These are phyloP conservation scores for Dendrobium catenatum DNA, from an alignment of 106 monocot genomes.

Conservation along the genomic window DNA sequence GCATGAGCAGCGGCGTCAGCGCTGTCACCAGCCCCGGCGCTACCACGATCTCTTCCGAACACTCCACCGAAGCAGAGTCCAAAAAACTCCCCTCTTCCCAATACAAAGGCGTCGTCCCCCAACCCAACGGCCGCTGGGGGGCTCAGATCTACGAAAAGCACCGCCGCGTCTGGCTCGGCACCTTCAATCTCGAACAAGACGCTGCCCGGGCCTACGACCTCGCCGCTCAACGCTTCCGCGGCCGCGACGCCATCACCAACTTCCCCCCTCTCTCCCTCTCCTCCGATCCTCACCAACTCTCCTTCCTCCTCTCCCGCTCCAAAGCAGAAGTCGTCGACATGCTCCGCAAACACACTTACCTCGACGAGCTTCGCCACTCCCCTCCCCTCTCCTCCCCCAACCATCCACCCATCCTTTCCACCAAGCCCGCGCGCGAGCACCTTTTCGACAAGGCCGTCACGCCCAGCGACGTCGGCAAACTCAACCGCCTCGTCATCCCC, in stretches of 20 bases:
- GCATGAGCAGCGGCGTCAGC: slow-evolving; percentile 33
- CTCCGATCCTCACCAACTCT: slow-evolving; percentile 35
- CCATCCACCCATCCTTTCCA: not conserved
- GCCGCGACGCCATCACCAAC: slow-evolving; percentile 81
- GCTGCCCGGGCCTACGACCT: slow-evolving; percentile 76
- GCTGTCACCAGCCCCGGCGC: slow-evolving; percentile 22
- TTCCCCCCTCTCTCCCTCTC: slow-evolving; percentile 38
- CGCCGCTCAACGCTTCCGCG: slow-evolving; percentile 79
- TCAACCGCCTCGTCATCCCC: slow-evolving; percentile 90
- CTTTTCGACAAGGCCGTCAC: slow-evolving; percentile 82
- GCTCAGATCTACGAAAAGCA: slow-evolving; percentile 92
- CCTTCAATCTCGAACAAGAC: slow-evolving; percentile 62
- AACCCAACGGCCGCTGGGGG: slow-evolving; percentile 86
- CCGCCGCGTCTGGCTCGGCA: slow-evolving; percentile 86
- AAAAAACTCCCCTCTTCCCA: slow-evolving; percentile 57
- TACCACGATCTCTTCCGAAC: not conserved
- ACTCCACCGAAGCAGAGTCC: slow-evolving; percentile 15
- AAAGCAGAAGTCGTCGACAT: slow-evolving; percentile 90
- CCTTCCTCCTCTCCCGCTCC: slow-evolving; percentile 54
- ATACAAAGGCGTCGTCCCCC: slow-evolving; percentile 74
- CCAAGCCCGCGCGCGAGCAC: slow-evolving; percentile 21
- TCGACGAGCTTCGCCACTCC: slow-evolving; percentile 39
- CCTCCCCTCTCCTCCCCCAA: slow-evolving; percentile 10
- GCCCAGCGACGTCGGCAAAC: slow-evolving; percentile 92
- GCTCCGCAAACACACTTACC: slow-evolving; percentile 86